Conservation (phyloP, 2,329 filamentous ascomycete genomes). For the Tolypocladium amazonense region DNA sequence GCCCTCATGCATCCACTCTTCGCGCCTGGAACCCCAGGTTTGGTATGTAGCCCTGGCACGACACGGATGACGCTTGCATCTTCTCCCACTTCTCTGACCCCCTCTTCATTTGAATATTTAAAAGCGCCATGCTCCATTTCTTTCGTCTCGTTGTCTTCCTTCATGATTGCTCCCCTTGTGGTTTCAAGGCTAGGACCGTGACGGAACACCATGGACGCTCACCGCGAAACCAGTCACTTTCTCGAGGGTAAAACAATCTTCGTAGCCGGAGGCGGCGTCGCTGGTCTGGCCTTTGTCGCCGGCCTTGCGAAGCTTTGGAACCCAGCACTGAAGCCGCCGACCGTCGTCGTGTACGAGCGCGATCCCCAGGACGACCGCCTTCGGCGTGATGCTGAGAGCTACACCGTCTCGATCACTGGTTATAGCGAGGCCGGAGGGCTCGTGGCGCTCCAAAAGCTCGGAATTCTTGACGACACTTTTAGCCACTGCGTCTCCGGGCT, state of each 20-base stretch:
- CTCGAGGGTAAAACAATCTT: slow-evolving; percentile 30
- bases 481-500: slow-evolving; percentile 18
- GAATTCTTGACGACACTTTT: slow-evolving; percentile 23
- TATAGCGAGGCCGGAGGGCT: slow-evolving; percentile 23
- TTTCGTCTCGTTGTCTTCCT: not conserved
- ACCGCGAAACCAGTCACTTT: slow-evolving; percentile 10
- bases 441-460: slow-evolving; percentile 25
- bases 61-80: not conserved
- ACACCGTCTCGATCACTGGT: slow-evolving; percentile 28
- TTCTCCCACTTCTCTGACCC: not conserved
- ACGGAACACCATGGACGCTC: slow-evolving; percentile 5
- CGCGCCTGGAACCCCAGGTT: too few relatives aligned
- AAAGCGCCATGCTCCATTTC: not conserved
- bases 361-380: slow-evolving; percentile 18
- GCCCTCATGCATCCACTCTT: not conserved
- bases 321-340: slow-evolving; percentile 16
- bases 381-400: slow-evolving; percentile 20
- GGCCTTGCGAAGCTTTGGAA: slow-evolving; percentile 28
- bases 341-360: slow-evolving; percentile 30
- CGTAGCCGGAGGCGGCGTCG: slow-evolving; percentile 31
- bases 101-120: not conserved
- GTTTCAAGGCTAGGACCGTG: not conserved
- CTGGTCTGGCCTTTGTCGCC: slow-evolving; percentile 30
- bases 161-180: not conserved
- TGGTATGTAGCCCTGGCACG: not conserved